Percentiles rank a stretch among this genome's conserved stretches.
Evolutionary conservation across 1,284 basidiomycete species (phyloP).

Genomic region (Cystobasidium slooffiae): DNA sequence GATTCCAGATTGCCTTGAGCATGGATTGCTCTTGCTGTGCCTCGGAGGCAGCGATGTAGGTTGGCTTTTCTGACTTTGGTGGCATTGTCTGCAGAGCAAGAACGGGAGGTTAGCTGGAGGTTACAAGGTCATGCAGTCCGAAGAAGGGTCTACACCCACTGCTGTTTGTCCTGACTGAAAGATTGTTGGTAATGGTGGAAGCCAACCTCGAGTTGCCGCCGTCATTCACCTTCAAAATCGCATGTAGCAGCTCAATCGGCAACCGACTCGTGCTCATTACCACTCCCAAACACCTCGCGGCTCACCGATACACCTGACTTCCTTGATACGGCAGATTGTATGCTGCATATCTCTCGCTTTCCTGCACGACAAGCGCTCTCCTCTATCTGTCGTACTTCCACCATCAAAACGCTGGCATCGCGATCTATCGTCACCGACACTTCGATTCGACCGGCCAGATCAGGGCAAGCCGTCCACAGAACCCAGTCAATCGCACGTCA

Average conservation of each 20-base stretch:
- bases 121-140: neutral
- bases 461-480: neutral
- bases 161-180: too few relatives aligned
- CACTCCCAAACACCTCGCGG: neutral
- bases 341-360: neutral
- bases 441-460: neutral
- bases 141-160: too few relatives aligned
- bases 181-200: too few relatives aligned
- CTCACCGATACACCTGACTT: neutral
- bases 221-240: too few relatives aligned
- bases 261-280: neutral
- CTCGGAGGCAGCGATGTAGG: slow-evolving; percentile 36
- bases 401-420: slow-evolving; percentile 5
- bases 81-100: slow-evolving; percentile 22
- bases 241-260: too few relatives aligned
- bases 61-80: slow-evolving; percentile 40
- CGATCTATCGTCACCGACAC: slow-evolving; percentile 8
- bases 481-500: neutral
- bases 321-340: neutral
- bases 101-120: neutral
- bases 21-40: slow-evolving; percentile 39
- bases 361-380: neutral
- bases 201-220: too few relatives aligned
- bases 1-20: slow-evolving; percentile 34
- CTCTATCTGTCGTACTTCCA: neutral